These are phyloP conservation scores for Aschersonia sp. DNA, from an alignment of 2,329 filamentous ascomycete genomes.

Conservation along the genomic window DNA sequence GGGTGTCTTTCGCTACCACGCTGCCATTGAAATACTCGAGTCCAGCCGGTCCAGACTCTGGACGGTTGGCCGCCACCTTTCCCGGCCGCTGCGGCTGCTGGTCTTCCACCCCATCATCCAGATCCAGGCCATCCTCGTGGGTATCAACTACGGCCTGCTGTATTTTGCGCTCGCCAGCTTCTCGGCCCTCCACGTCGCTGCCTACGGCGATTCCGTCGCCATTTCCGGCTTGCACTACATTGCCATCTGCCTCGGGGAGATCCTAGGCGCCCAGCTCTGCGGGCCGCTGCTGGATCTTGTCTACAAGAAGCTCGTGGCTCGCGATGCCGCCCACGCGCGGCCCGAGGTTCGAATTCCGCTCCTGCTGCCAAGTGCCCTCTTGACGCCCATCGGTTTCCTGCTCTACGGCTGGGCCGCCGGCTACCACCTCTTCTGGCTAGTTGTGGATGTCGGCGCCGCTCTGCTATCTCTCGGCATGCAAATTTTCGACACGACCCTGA, in stretches of 20 bases:
- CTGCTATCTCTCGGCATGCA: slow-evolving; percentile 18
- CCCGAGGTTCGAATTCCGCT: slow-evolving; percentile 13
- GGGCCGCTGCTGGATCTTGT: slow-evolving; percentile 26
- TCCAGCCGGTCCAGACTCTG: slow-evolving; percentile 11
- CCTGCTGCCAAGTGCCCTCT: slow-evolving; percentile 23
- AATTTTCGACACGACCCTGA: slow-evolving; percentile 14
- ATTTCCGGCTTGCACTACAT: slow-evolving; percentile 52
- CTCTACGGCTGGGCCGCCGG: slow-evolving; percentile 29
- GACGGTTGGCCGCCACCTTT: slow-evolving; percentile 21
- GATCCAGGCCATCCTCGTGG: slow-evolving; percentile 37
- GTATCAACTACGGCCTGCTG: slow-evolving; percentile 45
- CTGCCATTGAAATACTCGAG: slow-evolving; percentile 22
- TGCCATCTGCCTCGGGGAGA: slow-evolving; percentile 47
- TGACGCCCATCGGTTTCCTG: slow-evolving; percentile 23
- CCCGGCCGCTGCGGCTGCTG: slow-evolving; percentile 42
- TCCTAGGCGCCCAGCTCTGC: slow-evolving; percentile 35
- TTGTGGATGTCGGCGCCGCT: slow-evolving; percentile 21
- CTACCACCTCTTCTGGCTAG: slow-evolving; percentile 19
- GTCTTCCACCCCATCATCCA: slow-evolving; percentile 46
- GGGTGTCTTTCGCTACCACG: slow-evolving; percentile 15
- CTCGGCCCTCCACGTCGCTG: slow-evolving; percentile 37
- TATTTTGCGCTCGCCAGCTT: slow-evolving; percentile 52
- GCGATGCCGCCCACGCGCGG: background rate
- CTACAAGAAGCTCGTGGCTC: slow-evolving; percentile 8
- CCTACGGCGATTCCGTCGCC: slow-evolving; percentile 40